Evolutionary conservation across 352 stramenopile genomes (phyloP).

Genomic region (Phytophthora sansomeana): DNA sequence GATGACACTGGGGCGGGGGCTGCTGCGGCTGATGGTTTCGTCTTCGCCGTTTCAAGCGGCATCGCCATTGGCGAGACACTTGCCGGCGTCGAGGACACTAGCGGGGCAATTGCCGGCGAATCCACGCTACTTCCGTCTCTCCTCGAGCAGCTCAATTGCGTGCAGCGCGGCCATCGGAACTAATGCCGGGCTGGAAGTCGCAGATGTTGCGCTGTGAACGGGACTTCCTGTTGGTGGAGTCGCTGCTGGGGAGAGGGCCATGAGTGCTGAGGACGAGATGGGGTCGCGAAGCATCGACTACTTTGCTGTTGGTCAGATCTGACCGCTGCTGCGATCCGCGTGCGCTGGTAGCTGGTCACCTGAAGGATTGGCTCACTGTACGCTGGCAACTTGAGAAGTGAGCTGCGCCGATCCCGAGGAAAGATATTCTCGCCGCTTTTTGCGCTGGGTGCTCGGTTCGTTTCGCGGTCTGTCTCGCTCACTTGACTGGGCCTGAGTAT

Average conservation of each 20-base stretch:
- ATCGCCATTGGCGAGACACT: constrained; percentile 32
- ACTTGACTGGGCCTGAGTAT: constrained; percentile 14
- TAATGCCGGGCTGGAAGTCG: constrained; percentile 14
- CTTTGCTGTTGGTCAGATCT: constrained; percentile 6
- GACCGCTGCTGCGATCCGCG: constrained; percentile 11
- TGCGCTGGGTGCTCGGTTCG: constrained; percentile 30
- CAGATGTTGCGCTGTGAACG: constrained; percentile 14
- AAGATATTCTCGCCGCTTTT: constrained; percentile 44
- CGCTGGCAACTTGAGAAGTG: constrained; percentile 54
- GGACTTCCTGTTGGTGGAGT: constrained; percentile 20
- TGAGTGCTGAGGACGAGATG: constrained; percentile 31
- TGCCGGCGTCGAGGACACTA: constrained; percentile 33
- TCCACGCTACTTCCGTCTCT: constrained; percentile 22
- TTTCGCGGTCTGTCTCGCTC: constrained; percentile 28
- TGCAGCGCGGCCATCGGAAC: constrained; percentile 20
- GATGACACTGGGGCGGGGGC: constrained; percentile 18
- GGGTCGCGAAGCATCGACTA: constrained; percentile 38
- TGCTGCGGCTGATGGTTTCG: constrained; percentile 17
- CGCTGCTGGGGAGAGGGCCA: constrained; percentile 29
- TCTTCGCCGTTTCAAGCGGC: constrained; percentile 29
- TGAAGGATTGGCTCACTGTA: constrained; percentile 2
- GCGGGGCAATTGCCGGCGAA: constrained; percentile 40
- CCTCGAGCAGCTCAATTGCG: constrained; percentile 26
- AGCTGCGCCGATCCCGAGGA: constrained; percentile 28
- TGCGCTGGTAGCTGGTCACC: constrained; percentile 6